These are phyloP conservation scores for Austroboletus niveus DNA, from an alignment of 1,284 basidiomycete genomes.

Conservation along the genomic window DNA sequence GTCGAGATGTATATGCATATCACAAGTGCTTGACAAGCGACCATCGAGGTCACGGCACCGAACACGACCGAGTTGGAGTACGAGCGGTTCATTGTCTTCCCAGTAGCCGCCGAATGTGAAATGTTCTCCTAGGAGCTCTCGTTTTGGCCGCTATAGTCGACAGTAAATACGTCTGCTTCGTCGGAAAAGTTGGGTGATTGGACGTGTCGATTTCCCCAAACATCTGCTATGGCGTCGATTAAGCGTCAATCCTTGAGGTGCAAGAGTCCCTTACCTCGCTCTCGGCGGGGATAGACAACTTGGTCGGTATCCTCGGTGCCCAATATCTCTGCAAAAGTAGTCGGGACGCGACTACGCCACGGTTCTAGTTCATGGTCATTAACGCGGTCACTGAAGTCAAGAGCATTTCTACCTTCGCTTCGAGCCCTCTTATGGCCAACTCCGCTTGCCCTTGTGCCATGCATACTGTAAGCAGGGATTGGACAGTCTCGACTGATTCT, in stretches of 20 bases:
- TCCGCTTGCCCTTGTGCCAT: not conserved
- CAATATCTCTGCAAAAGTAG: constrained; percentile 17
- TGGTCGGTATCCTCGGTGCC: constrained; percentile 22
- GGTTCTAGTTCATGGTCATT: constrained; percentile 8
- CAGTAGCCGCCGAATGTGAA: constrained; percentile 21
- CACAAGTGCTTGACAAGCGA: not conserved
- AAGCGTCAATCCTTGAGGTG: constrained; percentile 6
- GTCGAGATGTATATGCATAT: constrained; percentile 7
- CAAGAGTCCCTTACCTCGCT: constrained; percentile 16
- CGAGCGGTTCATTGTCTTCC: constrained; percentile 26
- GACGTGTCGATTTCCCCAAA: constrained; percentile 30
- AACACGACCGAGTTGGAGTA: constrained; percentile 19
- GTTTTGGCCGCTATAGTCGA: constrained; percentile 25
- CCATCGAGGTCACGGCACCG: not conserved
- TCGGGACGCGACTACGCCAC: constrained; percentile 20
- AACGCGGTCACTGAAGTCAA: constrained; percentile 29
- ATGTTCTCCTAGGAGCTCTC: constrained; percentile 25
- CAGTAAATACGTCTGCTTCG: constrained; percentile 24
- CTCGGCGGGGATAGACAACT: constrained; percentile 29
- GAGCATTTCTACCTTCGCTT: not conserved
- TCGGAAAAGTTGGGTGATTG: constrained; percentile 4
- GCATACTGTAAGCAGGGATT: constrained; percentile 1
- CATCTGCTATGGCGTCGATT: constrained; percentile 22
- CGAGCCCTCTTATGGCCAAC: too few relatives aligned
- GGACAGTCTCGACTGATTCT: constrained; percentile 6